Percentiles rank a stretch among this genome's conserved stretches.
phyloP scores from a whole-genome alignment of 2,329 filamentous ascomycete genomes.

The Stromatinia cepivora region DNA sequence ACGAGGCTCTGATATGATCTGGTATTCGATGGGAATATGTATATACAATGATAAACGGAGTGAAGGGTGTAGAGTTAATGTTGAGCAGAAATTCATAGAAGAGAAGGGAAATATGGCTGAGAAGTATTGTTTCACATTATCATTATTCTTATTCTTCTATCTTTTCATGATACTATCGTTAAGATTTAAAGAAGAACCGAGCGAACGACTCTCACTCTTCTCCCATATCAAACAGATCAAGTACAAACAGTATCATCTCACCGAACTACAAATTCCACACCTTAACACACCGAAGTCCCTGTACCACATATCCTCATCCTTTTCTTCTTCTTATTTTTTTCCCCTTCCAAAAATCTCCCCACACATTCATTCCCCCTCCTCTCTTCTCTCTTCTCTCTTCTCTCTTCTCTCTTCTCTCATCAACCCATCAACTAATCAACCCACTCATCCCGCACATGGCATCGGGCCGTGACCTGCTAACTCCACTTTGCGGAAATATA shows the following conservation, averaged over 20 bases:
- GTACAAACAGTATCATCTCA: no score
- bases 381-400: not conserved
- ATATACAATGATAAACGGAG: not conserved
- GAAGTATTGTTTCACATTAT: not conserved
- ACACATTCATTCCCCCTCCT: not conserved
- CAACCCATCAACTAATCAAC: not conserved
- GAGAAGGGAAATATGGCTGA: not conserved
- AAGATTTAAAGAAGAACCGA: not conserved
- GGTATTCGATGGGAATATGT: not conserved
- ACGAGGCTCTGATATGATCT: not conserved
- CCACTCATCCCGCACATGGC: conserved; percentile 2
- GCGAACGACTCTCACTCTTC: not conserved
- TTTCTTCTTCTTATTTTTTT: no score
- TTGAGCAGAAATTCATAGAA: not conserved
- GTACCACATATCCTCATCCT: not conserved
- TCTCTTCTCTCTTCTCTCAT: not conserved
- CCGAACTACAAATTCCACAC: not conserved
- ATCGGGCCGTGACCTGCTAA: not conserved
- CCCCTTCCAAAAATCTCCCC: not conserved
- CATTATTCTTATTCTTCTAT: not conserved
- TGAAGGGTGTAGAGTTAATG: no score
- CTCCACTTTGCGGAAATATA: not conserved
- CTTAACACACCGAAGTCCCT: not conserved
- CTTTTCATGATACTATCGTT: no score
- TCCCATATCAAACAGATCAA: not conserved